Evolutionary conservation across 2,329 filamentous ascomycete genomes (phyloP).

Genomic region (Juglanconis oblonga): DNA sequence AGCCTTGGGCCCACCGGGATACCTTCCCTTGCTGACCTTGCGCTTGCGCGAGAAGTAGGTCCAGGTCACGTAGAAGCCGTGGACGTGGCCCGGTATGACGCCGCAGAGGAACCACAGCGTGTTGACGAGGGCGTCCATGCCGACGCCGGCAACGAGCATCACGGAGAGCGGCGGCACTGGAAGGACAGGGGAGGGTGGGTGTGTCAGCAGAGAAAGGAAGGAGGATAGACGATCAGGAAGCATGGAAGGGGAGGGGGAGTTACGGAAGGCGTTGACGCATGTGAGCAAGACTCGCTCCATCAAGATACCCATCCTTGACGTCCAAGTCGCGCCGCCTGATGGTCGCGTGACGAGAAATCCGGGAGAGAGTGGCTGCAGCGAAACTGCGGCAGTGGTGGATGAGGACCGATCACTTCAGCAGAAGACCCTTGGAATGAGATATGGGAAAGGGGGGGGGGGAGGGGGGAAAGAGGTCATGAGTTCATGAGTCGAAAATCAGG

Average conservation of each 20-base stretch:
- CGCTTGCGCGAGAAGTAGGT: conserved; percentile 15
- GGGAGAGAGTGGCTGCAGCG: background rate
- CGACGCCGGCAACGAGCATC: conserved; percentile 44
- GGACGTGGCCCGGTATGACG: conserved; percentile 18
- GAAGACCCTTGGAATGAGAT: too few relatives aligned
- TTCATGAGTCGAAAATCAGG: too few relatives aligned
- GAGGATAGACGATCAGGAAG: background rate
- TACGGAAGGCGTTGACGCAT: conserved; percentile 13
- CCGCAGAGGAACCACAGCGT: conserved; percentile 24
- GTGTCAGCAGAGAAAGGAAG: background rate
- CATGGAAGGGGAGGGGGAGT: background rate
- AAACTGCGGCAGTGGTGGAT: background rate
- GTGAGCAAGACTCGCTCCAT: conserved; percentile 7
- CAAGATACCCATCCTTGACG: conserved; percentile 9
- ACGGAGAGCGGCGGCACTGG: conserved; percentile 14
- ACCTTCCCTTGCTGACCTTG: conserved; percentile 15
- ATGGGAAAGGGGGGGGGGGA: too few relatives aligned
- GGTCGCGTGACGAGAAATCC: background rate
- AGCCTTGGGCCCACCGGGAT: conserved; percentile 13
- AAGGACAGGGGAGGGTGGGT: background rate
- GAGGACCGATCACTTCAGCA: too few relatives aligned
- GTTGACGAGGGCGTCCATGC: conserved; percentile 52
- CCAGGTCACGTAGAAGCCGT: conserved; percentile 17
- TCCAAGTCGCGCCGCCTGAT: too few relatives aligned
- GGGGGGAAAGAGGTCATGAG: too few relatives aligned